Conservation (phyloP, 257 asterid genomes). For the Rehmannia glutinosa region DNA sequence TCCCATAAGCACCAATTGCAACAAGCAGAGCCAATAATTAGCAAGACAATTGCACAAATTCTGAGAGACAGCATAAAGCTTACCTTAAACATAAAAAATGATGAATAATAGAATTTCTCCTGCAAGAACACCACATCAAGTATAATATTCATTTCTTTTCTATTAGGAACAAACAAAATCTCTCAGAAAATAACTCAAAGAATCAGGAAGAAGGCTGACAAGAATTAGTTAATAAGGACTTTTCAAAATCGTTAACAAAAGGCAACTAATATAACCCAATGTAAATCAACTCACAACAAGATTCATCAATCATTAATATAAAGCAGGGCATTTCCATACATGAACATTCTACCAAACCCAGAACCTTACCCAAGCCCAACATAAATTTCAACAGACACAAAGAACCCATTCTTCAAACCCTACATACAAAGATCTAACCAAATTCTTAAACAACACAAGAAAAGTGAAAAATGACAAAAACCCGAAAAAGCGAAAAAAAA, state of each 20-base stretch:
- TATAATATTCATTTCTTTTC: not conserved
- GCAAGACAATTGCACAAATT: not conserved
- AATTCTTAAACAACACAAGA: not conserved
- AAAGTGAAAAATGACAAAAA: not conserved
- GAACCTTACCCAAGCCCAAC: constrained; percentile 1
- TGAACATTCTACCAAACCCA: not conserved
- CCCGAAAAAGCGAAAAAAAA: not conserved
- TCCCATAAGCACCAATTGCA: not conserved
- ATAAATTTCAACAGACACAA: not conserved
- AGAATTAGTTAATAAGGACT: too few relatives aligned
- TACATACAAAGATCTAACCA: constrained; percentile 25
- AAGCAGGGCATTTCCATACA: not conserved
- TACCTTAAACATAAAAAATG: too few relatives aligned
- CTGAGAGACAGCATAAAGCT: not conserved
- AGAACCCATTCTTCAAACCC: not conserved
- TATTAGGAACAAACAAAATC: not conserved
- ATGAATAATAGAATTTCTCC: too few relatives aligned
- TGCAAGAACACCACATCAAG: too few relatives aligned
- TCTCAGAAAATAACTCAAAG: not conserved
- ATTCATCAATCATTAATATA: constrained; percentile 2
- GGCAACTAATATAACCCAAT: not conserved
- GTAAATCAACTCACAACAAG: not conserved
- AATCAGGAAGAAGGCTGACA: not conserved
- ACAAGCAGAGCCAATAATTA: not conserved
- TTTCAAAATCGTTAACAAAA: not conserved